Conservation (phyloP, 2,329 filamentous ascomycete species). For the Coniochaeta sp. region DNA sequence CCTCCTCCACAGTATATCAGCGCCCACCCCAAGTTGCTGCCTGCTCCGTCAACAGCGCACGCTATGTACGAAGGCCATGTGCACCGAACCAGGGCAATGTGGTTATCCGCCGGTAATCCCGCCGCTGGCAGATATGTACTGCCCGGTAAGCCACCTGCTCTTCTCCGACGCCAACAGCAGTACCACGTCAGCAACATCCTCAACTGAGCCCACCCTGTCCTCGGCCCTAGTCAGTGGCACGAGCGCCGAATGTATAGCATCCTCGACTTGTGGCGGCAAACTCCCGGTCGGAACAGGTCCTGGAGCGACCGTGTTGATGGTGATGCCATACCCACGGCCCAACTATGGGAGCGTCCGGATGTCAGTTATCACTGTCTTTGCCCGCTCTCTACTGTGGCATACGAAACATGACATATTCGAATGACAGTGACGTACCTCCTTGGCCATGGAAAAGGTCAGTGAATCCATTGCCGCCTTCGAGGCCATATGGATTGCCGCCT, state of each 20-base stretch:
- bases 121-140: conserved; percentile 1
- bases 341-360: conserved; percentile 11
- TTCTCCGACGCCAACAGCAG: conserved; percentile 27
- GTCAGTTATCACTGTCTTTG: neutral
- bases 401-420: neutral
- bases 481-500: conserved; percentile 14
- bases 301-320: conserved; percentile 31
- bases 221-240: conserved; percentile 22
- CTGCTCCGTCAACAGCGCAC: neutral
- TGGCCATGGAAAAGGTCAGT: conserved; percentile 22
- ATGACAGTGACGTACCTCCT: conserved; percentile 17
- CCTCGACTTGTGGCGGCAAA: conserved; percentile 6
- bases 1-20: neutral
- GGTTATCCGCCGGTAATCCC: neutral
- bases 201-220: conserved; percentile 22
- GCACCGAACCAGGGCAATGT: neutral
- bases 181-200: conserved; percentile 34
- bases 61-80: neutral
- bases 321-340: conserved; percentile 27
- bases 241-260: conserved; percentile 13
- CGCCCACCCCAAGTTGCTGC: neutral
- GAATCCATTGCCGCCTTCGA: conserved; percentile 25
- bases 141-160: conserved; percentile 20
- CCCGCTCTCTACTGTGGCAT: neutral
- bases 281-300: conserved; percentile 28